Evolutionary conservation across 331 rosid species (phyloP), one percentile per base, ranked within the genome.

Genomic region (Acacia pycnantha): DNA sequence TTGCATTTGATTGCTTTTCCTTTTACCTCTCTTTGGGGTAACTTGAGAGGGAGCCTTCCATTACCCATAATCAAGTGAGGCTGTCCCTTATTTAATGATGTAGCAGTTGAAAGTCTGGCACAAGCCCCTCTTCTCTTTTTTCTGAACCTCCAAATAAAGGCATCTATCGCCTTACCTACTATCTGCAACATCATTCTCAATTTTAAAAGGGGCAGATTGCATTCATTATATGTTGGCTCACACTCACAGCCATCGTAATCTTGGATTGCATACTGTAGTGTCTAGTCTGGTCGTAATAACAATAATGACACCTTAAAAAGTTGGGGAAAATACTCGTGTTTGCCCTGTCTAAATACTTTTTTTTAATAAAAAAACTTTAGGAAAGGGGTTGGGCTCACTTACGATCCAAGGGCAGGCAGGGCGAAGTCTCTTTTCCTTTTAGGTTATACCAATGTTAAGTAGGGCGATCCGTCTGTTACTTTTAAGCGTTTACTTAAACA

Each of bases 291-390:
- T 22, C 65, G 15, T 80, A 62, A 1, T 73, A 64, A 48, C 53
- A 59, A 65, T 50, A 19, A 40, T 41, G 65, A 31, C 53, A n/a
- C 11, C 19, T 48, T 67, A 40, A 53, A 11, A 51, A 59, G 22
- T 44, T 46, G 31, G 64, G n/a, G 41, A 26, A 65, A 71, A 68
- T 26, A 40, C 70, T 67, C 47, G 44, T 13, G 76, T 75, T 81
- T 1, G 22, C 3, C 3, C 62, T 8, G 8, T 8, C 29, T 54
- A 18, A 53, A 53, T 18, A 1, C 11, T 54, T n/a, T n/a, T n/a
- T n/a, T n/a, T n/a, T n/a, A n/a, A n/a, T n/a, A n/a, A n/a, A n/a
- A n/a, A n/a, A n/a, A n/a, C n/a, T n/a, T n/a, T n/a, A n/a, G n/a
- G n/a, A n/a, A n/a, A n/a, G n/a, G n/a, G n/a, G n/a, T n/a, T n/a